phyloP scores from a whole-genome alignment of 495 filamentous ascomycete genomes.

The Aspergillus diversus region DNA sequence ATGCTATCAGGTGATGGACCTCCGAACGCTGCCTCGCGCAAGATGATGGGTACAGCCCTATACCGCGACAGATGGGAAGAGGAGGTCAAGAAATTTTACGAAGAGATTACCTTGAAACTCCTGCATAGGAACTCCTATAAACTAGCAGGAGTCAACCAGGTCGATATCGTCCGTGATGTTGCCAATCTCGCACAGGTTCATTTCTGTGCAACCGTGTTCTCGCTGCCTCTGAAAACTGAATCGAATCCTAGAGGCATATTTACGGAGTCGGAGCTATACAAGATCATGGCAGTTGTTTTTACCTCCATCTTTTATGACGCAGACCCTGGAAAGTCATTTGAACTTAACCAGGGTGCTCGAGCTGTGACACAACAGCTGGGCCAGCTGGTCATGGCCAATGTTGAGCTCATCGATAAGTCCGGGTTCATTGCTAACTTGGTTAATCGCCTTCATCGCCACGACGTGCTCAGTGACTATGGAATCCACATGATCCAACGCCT shows the following conservation, averaged over 20 bases:
- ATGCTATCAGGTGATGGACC: slow-evolving; percentile 58
- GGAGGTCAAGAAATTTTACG: slow-evolving; percentile 56
- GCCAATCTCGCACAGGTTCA: slow-evolving; percentile 64
- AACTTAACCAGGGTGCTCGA: slow-evolving; percentile 57
- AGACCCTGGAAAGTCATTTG: slow-evolving; percentile 67
- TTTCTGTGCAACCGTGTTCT: slow-evolving; percentile 64
- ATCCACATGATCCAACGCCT: slow-evolving; percentile 71
- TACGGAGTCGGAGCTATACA: slow-evolving; percentile 61
- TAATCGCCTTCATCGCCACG: slow-evolving; percentile 42
- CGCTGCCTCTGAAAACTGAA: slow-evolving; percentile 64
- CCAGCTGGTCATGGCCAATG: slow-evolving; percentile 60
- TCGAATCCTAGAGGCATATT: slow-evolving; percentile 61
- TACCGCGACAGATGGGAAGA: slow-evolving; percentile 55
- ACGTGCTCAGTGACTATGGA: slow-evolving; percentile 64
- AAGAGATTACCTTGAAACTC: slow-evolving; percentile 55
- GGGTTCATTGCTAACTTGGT: slow-evolving; percentile 54
- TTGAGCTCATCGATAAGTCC: slow-evolving; percentile 60
- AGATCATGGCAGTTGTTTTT: slow-evolving; percentile 61
- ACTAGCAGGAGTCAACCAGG: slow-evolving; percentile 58
- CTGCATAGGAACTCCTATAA: slow-evolving; percentile 52
- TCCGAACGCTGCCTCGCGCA: slow-evolving; percentile 49
- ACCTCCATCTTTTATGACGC: slow-evolving; percentile 67
- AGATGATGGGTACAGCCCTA: slow-evolving; percentile 51
- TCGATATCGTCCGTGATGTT: slow-evolving; percentile 66
- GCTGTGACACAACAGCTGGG: slow-evolving; percentile 62